A percentile compares a stretch with the other conserved stretches of the same genome.
Evolutionary conservation across 78 protist genomes (phyloP).

Genomic region (Isochrysis galbana): DNA sequence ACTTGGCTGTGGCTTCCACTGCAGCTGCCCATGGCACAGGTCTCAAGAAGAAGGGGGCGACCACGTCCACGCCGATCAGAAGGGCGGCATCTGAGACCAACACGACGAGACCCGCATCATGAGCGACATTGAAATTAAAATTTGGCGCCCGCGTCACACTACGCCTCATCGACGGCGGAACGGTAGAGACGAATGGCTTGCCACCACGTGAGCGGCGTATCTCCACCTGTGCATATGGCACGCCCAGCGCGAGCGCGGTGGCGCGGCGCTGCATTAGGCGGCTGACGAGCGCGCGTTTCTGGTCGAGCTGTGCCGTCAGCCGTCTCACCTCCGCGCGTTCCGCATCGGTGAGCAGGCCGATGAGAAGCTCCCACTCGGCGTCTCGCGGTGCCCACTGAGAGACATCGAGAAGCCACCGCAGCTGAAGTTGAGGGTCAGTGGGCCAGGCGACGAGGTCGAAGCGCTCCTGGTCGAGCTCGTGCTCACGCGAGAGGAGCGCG

Average conservation of each 20-base stretch:
- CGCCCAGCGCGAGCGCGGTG: not conserved
- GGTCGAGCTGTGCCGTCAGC: not conserved
- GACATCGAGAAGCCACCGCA: not conserved
- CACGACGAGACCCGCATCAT: conserved; percentile 7
- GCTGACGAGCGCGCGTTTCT: conserved; percentile 40
- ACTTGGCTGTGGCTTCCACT: not conserved
- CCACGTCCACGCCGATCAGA: conserved; percentile 23
- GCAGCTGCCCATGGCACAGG: no score
- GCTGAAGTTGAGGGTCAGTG: no score
- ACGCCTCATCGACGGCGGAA: not conserved
- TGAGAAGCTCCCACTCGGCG: not conserved
- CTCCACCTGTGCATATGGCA: not conserved
- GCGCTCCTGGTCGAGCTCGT: not conserved
- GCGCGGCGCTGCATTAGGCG: not conserved
- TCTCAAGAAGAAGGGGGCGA: not conserved
- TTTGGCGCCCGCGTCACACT: conserved; percentile 6
- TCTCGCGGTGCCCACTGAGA: not conserved
- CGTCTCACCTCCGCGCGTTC: not conserved
- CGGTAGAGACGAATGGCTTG: no score
- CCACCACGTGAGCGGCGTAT: conserved; percentile 7
- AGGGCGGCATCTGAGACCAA: not conserved
- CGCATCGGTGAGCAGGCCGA: not conserved
- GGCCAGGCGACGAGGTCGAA: not conserved
- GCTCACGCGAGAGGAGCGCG: not conserved
- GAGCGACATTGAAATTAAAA: conserved; percentile 33